Conservation (phyloP, 2,329 filamentous ascomycete species). For the Aureobasidium mangrovei region DNA sequence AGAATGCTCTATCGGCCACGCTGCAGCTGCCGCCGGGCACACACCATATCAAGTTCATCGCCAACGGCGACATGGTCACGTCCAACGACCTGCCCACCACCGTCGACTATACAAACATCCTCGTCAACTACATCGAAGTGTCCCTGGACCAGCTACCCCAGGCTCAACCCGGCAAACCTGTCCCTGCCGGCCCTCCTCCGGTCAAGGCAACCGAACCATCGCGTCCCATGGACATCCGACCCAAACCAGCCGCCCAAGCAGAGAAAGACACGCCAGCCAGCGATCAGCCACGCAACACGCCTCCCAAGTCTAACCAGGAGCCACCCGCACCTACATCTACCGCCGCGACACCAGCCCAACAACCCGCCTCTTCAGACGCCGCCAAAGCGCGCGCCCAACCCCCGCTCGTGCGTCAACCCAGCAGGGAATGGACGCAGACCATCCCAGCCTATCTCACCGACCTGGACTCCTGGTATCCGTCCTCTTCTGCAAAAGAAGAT, state of each 20-base stretch:
- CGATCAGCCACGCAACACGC: conserved; percentile 18
- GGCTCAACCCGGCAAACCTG: conserved; percentile 19
- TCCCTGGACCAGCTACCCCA: conserved; percentile 59
- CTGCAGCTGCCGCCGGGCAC: conserved; percentile 85
- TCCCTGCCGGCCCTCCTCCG: conserved; percentile 12
- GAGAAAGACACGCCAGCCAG: background rate
- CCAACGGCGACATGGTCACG: conserved; percentile 76
- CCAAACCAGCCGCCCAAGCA: conserved; percentile 10
- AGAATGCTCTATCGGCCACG: conserved; percentile 60
- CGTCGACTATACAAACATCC: conserved; percentile 93
- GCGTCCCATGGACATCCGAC: conserved; percentile 20
- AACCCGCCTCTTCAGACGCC: background rate
- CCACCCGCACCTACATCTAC: conserved; percentile 5
- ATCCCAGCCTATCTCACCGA: conserved; percentile 82
- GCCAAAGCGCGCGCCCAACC: conserved; percentile 8
- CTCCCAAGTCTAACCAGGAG: conserved; percentile 17
- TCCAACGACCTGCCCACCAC: conserved; percentile 57
- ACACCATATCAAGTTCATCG: conserved; percentile 92
- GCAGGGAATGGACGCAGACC: conserved; percentile 54
- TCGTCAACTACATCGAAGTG: conserved; percentile 98
- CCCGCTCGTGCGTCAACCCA: conserved; percentile 6
- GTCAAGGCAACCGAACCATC: conserved; percentile 12
- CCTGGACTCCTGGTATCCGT: conserved; percentile 53
- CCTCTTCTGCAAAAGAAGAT: conserved; percentile 29
- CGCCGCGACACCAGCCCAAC: background rate